Percentiles rank a stretch among this genome's conserved stretches.
These are phyloP conservation scores for Plectosphaerella sp. DNA, from an alignment of 2,329 filamentous ascomycete genomes.

Conservation along the genomic window DNA sequence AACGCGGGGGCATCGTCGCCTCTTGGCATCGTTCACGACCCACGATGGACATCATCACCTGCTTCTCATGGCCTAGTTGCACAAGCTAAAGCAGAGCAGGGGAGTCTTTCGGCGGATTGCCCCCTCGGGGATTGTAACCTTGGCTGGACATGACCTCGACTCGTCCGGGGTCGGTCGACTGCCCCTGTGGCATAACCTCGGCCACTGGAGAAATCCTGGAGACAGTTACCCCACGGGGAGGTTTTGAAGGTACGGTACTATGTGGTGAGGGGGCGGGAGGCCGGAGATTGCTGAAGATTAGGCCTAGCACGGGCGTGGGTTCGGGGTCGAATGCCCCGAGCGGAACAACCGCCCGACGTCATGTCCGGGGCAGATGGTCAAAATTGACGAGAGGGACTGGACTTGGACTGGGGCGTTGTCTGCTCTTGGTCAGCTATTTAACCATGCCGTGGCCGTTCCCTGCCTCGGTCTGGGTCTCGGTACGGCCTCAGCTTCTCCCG, in stretches of 20 bases:
- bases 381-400: too few species aligned
- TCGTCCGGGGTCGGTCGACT: too few species aligned
- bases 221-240: slow-evolving; percentile 2
- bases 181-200: too few species aligned
- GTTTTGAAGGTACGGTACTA: background rate
- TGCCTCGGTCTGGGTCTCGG: background rate
- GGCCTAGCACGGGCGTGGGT: background rate
- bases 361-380: too few species aligned
- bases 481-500: background rate
- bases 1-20: too few species aligned
- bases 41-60: too few species aligned
- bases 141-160: too few species aligned
- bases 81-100: too few species aligned
- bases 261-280: background rate
- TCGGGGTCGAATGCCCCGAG: slow-evolving; percentile 2
- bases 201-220: background rate
- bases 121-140: too few species aligned
- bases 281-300: slow-evolving; percentile 1
- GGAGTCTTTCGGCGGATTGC: too few species aligned
- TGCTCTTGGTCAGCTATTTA: background rate
- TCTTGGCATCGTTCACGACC: too few species aligned
- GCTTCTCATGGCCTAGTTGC: too few species aligned
- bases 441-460: background rate
- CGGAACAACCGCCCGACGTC: background rate
- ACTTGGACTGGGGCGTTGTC: background rate